Percentiles rank a stretch among this genome's conserved stretches.
phyloP scores from a whole-genome alignment of 179 eudicot genomes.

The Dionaea muscipula region DNA sequence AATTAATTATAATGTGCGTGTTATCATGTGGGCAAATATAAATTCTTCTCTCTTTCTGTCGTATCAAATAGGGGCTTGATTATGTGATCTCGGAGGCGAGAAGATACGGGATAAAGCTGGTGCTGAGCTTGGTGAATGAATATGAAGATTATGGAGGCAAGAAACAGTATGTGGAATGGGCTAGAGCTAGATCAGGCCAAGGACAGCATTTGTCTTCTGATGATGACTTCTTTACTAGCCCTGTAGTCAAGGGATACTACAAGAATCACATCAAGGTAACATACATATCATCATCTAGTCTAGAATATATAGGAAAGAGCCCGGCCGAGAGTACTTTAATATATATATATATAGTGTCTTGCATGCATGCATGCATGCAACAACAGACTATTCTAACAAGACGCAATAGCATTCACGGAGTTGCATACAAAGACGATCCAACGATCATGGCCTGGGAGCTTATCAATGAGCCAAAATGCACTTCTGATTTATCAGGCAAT shows the following conservation, averaged over 20 bases:
- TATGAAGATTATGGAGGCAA: slow-evolving; percentile 39
- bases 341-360: no score
- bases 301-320: no score
- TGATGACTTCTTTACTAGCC: slow-evolving; percentile 58
- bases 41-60: not conserved
- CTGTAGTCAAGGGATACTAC: slow-evolving; percentile 44
- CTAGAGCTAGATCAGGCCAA: slow-evolving; percentile 32
- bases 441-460: slow-evolving; percentile 87
- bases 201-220: slow-evolving; percentile 36
- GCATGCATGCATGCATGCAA: not conserved
- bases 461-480: slow-evolving; percentile 72
- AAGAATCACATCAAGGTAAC: slow-evolving; percentile 55
- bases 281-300: not conserved
- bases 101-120: slow-evolving; percentile 35
- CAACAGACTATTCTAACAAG: slow-evolving; percentile 50
- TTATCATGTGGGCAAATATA: not conserved
- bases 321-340: no score
- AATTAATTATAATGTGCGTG: not conserved
- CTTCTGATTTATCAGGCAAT: slow-evolving; percentile 47
- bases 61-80: slow-evolving; percentile 31
- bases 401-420: slow-evolving; percentile 43
- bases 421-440: slow-evolving; percentile 62
- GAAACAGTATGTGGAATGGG: slow-evolving; percentile 55
- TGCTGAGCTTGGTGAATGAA: slow-evolving; percentile 36
- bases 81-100: slow-evolving; percentile 46